Conservation (phyloP, 495 filamentous ascomycete species). For the Barbatosphaeria neglecta region DNA sequence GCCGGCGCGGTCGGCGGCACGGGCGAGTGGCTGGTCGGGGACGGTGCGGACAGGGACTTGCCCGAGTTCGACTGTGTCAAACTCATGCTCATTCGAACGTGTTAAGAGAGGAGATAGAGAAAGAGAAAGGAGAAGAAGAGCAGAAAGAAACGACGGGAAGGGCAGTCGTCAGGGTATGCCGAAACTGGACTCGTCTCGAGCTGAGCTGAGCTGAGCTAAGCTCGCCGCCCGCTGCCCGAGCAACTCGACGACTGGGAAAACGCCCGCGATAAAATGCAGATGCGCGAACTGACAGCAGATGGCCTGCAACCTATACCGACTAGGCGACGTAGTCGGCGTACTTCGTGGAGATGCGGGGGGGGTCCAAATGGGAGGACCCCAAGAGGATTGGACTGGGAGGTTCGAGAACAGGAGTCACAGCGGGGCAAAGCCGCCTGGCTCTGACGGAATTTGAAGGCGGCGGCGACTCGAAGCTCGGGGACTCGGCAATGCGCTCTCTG, state of each 20-base stretch:
- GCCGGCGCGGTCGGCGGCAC: conserved; percentile 12
- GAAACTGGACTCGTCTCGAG: too few species aligned
- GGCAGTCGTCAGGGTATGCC: background rate
- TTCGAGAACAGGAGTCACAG: background rate
- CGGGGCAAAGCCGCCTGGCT: background rate
- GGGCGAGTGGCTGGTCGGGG: conserved; percentile 11
- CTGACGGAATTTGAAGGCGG: background rate
- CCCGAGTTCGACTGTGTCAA: conserved; percentile 27
- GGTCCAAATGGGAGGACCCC: conserved; percentile 3
- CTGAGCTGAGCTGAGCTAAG: too few species aligned
- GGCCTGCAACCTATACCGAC: background rate
- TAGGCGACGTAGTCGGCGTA: background rate
- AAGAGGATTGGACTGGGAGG: background rate
- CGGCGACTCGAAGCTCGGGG: background rate
- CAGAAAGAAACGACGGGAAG: conserved; percentile 2
- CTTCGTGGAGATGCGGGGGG: background rate
- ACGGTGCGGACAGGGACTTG: conserved; percentile 29
- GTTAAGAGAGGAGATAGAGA: conserved; percentile 3
- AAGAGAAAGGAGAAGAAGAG: background rate
- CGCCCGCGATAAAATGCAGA: too few species aligned
- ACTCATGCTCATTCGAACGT: conserved; percentile 26
- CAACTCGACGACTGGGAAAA: too few species aligned
- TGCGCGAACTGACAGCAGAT: too few species aligned
- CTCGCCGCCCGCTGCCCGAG: too few species aligned
- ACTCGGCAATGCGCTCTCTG: background rate